Percentiles rank a stretch among this genome's conserved stretches.
Conservation (phyloP, 345 rosid genomes). For the Aquilaria sinensis region DNA sequence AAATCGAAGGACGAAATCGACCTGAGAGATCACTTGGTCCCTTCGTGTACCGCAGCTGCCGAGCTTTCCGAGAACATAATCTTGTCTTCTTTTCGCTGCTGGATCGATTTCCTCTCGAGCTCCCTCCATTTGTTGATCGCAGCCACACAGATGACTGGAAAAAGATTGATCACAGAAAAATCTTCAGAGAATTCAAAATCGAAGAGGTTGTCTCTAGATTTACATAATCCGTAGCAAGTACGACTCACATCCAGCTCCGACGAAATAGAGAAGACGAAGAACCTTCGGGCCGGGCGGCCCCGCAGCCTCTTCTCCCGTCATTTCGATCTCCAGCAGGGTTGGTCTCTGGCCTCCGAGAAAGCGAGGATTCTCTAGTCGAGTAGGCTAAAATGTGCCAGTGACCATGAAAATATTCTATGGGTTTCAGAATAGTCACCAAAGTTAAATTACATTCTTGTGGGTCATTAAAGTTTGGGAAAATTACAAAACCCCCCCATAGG, state of each 20-base stretch:
- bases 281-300: conserved; percentile 67
- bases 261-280: conserved; percentile 50
- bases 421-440: too few species aligned
- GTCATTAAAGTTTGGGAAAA: too few species aligned
- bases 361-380: neutral
- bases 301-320: conserved; percentile 41
- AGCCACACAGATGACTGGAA: conserved; percentile 44
- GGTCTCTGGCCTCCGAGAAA: neutral
- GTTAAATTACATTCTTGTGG: too few species aligned
- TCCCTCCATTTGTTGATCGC: conserved; percentile 77
- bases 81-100: conserved; percentile 30
- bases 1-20: too few species aligned
- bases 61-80: conserved; percentile 21
- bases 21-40: conserved; percentile 29
- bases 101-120: conserved; percentile 43
- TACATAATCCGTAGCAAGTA: neutral
- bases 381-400: too few species aligned
- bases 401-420: too few species aligned
- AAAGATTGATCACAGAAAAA: neutral
- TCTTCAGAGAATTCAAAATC: neutral
- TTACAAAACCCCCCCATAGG: too few species aligned
- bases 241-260: conserved; percentile 71
- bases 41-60: conserved; percentile 29
- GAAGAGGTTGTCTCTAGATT: neutral
- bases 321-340: neutral